A percentile compares a stretch with the other conserved stretches of the same genome.
These are phyloP conservation scores for Leucocoprinus sp. DNA, from an alignment of 768 basidiomycete species.

Conservation along the genomic window DNA sequence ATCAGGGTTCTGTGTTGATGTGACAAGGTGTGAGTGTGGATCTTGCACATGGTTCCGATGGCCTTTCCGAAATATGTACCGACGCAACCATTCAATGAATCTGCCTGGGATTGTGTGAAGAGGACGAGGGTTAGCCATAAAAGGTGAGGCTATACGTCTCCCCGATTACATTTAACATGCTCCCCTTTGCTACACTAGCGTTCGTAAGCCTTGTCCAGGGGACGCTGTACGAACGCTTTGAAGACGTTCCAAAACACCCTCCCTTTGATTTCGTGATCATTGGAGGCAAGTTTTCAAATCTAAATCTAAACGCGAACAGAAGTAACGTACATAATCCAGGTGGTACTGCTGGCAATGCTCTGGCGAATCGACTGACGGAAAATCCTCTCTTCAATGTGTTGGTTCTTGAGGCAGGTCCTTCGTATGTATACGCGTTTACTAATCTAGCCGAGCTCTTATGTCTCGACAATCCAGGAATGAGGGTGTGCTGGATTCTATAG, in stretches of 20 bases:
- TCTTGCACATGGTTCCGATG: too few relatives aligned
- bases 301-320: neutral
- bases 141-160: constrained; percentile 45
- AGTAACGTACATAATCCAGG: neutral
- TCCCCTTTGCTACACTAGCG: neutral
- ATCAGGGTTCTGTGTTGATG: too few relatives aligned
- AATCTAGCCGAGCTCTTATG: too few relatives aligned
- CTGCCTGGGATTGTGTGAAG: too few relatives aligned
- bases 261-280: neutral
- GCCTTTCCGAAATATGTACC: too few relatives aligned
- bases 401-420: constrained; percentile 7
- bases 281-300: neutral
- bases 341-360: constrained; percentile 15
- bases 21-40: too few relatives aligned
- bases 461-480: neutral
- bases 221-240: neutral
- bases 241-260: neutral
- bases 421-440: constrained; percentile 9
- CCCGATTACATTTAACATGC: too few relatives aligned
- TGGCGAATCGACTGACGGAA: constrained; percentile 10
- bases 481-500: constrained; percentile 4
- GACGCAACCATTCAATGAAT: too few relatives aligned
- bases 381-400: constrained; percentile 3
- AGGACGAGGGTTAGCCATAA: too few relatives aligned
- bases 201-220: neutral